These are phyloP conservation scores for Nicotiana tomentosiformis DNA, from an alignment of 257 asterid species.

Conservation along the genomic window DNA sequence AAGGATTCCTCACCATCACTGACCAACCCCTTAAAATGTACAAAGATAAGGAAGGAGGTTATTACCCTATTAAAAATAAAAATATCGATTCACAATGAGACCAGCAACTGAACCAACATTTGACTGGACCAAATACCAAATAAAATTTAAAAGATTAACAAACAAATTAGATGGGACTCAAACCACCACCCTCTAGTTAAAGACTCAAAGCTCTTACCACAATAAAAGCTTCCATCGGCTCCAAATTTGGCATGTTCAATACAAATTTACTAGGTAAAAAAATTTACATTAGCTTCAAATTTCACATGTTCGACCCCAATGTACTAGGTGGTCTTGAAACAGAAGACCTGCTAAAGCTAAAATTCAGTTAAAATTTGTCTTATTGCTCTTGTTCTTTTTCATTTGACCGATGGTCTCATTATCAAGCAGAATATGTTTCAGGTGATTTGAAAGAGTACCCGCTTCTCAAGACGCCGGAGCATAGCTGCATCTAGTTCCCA, in stretches of 20 bases:
- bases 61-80: not conserved
- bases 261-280: not conserved
- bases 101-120: not conserved
- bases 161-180: not conserved
- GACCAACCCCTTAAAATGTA: not conserved
- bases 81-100: not conserved
- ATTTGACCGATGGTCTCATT: not conserved
- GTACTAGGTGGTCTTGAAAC: not conserved
- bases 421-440: not conserved
- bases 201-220: not conserved
- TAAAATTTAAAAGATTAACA: not conserved
- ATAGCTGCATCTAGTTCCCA: slow-evolving; percentile 99
- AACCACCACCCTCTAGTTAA: not conserved
- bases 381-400: not conserved
- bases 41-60: not conserved
- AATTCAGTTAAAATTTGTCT: not conserved
- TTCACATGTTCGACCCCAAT: not conserved
- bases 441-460: slow-evolving; percentile 38
- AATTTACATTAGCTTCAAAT: not conserved
- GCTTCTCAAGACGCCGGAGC: slow-evolving; percentile 98
- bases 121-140: not conserved
- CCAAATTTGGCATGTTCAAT: not conserved
- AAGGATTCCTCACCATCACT: not conserved
- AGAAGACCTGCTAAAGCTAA: not conserved
- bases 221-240: not conserved